Evolutionary conservation across 768 basidiomycete genomes (phyloP), one percentile per base, ranked within the genome.

Genomic region (Suillus alpinus): DNA sequence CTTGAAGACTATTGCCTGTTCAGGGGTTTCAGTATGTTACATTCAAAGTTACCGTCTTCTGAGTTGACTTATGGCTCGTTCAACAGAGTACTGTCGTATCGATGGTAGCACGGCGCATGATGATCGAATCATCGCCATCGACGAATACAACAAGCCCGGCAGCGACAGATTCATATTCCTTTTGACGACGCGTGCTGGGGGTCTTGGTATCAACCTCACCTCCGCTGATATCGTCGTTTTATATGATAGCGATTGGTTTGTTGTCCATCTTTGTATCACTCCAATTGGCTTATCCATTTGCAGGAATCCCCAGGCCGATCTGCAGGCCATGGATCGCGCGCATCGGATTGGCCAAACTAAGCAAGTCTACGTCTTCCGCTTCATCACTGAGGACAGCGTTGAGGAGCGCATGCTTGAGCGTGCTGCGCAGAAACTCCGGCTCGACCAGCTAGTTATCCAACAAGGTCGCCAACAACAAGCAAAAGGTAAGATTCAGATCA

Each of bases 281-380:
- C 18, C 57, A 13, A 3, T 37, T 14, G 59, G 64, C n/a, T 68
- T 55, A 50, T 23, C 36, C n/a, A 31, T 50, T 6, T 47, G 20
- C 65, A 94, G 91, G 94, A 99, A 98, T 73, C 96, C 97, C 1
- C 97, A 99, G 77, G 97, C 96, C 2, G 97, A 99, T 78, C 76
- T 99, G 50, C 97, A 99, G 72, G 97, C 97, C 5, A 98, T 97
- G 96, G 95, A 98, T 70, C 91, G 94, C 60, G 95, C 95, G 0
- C 95, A 96, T 77, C 91, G 94, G 59, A 96, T 96, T 63, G 95
- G 95, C 3, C 95, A 98, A 76, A 96, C 92, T 49, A 98, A 96
- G 76, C 95, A 98, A 74, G 95, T 97, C 20, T 95, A 94, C 68
- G 95, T 97, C 5, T 98, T 93, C 80, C 80, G 95, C n/a, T 96